Base-by-base conservation (phyloP, 805 yeast species). In the Cyberlindnera euphorbiiphila region DNA sequence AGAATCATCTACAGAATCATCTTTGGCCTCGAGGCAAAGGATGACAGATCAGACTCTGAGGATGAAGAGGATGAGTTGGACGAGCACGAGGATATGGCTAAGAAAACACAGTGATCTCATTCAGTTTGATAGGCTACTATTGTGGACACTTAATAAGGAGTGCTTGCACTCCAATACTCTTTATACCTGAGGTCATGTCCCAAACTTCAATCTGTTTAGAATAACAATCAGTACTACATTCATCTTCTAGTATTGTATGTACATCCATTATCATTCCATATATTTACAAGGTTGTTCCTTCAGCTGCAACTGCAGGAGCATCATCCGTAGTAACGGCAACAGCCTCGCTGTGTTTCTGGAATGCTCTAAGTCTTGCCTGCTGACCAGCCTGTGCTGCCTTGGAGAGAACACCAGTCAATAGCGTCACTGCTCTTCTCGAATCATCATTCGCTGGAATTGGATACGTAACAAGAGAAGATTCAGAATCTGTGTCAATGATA, bases 361-460 rank as follows among this genome's bases (percentile, higher is more conserved):
- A 49, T 3, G 45, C 39, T 9, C 39, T 36, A 18, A 54, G 32
- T 43, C 59, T 46, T 2, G 42, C 43, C 30, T 71, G 62, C 42
- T 78, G 68, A 27, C 98, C 98, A 34, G 69, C 71, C 58, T 83
- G 80, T 20, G 93, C 98, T 12, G 97, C 89, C 55, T 74, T 81
- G 16, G 93, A 80, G 44, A 93, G 69, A 14, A 89, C 80, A 42
- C 98, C 97, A 37, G 78, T 66, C 50, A 93, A 73, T 47, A 93
- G 68, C 46, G 85, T 81, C 9, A 83, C 78, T 7, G 95, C 75
- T 60, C 98, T 76, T 41, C 78, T 65, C 7, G 95, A 82, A 59
- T 89, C 97, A 60, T 93, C 98, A 59, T 93, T 93, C 46, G 95
- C 95, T 13, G 98, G 98, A 49, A 93, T 85, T 35, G 98, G 95